Percentiles rank a stretch among this genome's conserved stretches.
Conservation (phyloP, 2,329 filamentous ascomycete species). For the Fusarium avenaceum region DNA sequence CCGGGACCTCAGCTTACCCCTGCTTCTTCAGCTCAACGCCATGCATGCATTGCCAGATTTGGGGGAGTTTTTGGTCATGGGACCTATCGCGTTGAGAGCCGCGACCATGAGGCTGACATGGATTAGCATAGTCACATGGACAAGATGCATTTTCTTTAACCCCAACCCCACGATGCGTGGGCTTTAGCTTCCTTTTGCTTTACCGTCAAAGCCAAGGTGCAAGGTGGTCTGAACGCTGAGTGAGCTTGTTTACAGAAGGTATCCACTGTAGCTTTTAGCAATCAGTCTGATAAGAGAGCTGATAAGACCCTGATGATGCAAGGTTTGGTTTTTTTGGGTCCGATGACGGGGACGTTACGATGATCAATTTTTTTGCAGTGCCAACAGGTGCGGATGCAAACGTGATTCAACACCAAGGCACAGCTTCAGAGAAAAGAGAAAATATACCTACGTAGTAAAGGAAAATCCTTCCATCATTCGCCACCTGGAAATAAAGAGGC, state of each 20-base stretch:
- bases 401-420: slow-evolving; percentile 6
- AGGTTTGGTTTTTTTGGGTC: slow-evolving; percentile 1
- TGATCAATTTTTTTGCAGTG: slow-evolving; percentile 12
- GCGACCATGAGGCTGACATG: slow-evolving; percentile 33
- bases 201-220: slow-evolving; percentile 17
- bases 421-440: background rate
- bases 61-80: slow-evolving; percentile 3
- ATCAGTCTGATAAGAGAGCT: slow-evolving; percentile 14
- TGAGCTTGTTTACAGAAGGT: slow-evolving; percentile 19
- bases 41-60: slow-evolving; percentile 3
- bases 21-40: slow-evolving; percentile 30
- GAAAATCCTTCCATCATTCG: slow-evolving; percentile 35
- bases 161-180: slow-evolving; percentile 30
- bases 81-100: slow-evolving; percentile 28
- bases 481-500: slow-evolving; percentile 8
- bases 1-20: slow-evolving; percentile 28
- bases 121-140: slow-evolving; percentile 31
- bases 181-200: background rate
- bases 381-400: background rate
- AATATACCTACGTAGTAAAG: background rate
- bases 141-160: slow-evolving; percentile 5
- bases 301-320: slow-evolving; percentile 16
- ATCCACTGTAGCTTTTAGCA: slow-evolving; percentile 28
- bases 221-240: slow-evolving; percentile 8
- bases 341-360: slow-evolving; percentile 14